phyloP scores from a whole-genome alignment of 2,329 filamentous ascomycete genomes.

The Trichoderma koningiopsis region DNA sequence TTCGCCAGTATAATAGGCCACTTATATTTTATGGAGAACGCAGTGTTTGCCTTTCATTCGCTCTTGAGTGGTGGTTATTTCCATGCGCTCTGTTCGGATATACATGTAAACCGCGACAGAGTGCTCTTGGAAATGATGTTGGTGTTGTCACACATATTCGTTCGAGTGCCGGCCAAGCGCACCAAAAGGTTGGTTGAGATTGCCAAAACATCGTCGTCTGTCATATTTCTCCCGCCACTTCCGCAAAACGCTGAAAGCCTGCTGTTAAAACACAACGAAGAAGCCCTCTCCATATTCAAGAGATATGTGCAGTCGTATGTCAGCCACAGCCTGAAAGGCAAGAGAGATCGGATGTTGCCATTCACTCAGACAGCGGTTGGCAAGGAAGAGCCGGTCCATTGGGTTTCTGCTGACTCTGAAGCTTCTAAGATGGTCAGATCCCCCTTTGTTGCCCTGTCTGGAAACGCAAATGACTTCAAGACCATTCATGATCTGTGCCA shows the following conservation, averaged over 20 bases:
- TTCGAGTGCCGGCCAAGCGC: constrained; percentile 53
- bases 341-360: constrained; percentile 58
- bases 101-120: constrained; percentile 51
- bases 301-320: constrained; percentile 71
- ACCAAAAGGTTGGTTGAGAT: constrained; percentile 49
- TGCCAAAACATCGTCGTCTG: constrained; percentile 60
- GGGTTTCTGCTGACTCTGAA: background rate
- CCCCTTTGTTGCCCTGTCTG: constrained; percentile 71
- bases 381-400: background rate
- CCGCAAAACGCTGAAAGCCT: constrained; percentile 59
- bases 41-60: constrained; percentile 75
- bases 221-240: constrained; percentile 66
- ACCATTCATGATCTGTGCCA: constrained; percentile 68
- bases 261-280: constrained; percentile 63
- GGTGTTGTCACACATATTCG: constrained; percentile 71
- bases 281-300: constrained; percentile 67
- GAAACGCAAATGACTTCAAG: constrained; percentile 63
- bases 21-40: constrained; percentile 76
- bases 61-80: constrained; percentile 73
- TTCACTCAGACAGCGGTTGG: constrained; percentile 46
- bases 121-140: constrained; percentile 65
- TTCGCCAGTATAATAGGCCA: constrained; percentile 72
- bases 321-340: constrained; percentile 59
- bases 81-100: constrained; percentile 58
- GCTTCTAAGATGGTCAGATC: constrained; percentile 58